These are phyloP conservation scores for Colletotrichum gigasporum DNA, from an alignment of 2,329 filamentous ascomycete genomes.

Conservation along the genomic window DNA sequence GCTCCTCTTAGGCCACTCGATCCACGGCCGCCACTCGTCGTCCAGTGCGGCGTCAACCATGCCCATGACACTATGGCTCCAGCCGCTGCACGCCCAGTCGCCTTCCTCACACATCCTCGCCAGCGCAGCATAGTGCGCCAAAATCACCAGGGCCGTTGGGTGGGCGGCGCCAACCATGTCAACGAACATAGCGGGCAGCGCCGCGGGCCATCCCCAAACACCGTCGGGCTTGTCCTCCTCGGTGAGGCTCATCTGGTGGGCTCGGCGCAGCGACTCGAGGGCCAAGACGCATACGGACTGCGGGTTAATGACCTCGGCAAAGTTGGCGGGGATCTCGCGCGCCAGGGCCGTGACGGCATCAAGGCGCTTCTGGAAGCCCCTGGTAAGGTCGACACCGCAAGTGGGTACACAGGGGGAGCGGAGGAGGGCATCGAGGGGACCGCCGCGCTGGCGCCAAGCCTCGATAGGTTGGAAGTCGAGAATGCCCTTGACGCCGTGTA, in stretches of 20 bases:
- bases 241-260: conserved; percentile 1
- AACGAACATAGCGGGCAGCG: conserved; percentile 31
- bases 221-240: background rate
- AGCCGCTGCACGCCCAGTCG: conserved; percentile 30
- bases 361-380: conserved; percentile 22
- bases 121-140: conserved; percentile 34
- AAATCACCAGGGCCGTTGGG: conserved; percentile 32
- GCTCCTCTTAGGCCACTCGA: conserved; percentile 32
- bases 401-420: background rate
- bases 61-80: conserved; percentile 28
- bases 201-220: conserved; percentile 31
- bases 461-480: conserved; percentile 38
- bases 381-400: background rate
- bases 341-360: conserved; percentile 27
- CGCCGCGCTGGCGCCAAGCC: conserved; percentile 32
- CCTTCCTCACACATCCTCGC: background rate
- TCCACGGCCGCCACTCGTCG: conserved; percentile 25
- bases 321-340: conserved; percentile 17
- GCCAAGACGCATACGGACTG: conserved; percentile 29
- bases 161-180: conserved; percentile 30
- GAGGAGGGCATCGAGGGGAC: conserved; percentile 30
- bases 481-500: conserved; percentile 42
- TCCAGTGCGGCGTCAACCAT: conserved; percentile 28
- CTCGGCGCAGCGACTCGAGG: conserved; percentile 27
- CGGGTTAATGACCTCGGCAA: conserved; percentile 19